Evolutionary conservation across 202 grass and related monocot genomes (phyloP), one percentile per base, ranked within the genome.

Genomic region (Panicum virgatum): DNA sequence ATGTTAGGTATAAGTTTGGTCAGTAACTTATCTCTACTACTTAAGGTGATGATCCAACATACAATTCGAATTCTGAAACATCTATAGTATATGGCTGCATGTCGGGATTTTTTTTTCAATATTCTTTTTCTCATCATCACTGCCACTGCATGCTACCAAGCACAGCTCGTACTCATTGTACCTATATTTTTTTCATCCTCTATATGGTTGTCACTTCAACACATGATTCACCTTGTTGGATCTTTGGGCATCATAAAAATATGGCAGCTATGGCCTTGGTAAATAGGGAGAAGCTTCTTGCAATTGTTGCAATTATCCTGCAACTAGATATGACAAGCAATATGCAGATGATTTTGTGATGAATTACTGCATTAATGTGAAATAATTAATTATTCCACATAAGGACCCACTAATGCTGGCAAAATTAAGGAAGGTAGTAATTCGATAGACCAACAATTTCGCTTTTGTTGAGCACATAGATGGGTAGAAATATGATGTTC

Each of bases 181-280:
- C n/a, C 43, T 69, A 16, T 69, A 9, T 74, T 30, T 51, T 61
- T 61, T 37, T 15, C 16, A 25, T 65, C 15, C 23, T 62, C 15
- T 76, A 62, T 76, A 52, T 46, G 53, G 48, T 46, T 53, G 51
- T 81, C n/a, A 78, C 14, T 64, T 27, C 54, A 38, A 12, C 50
- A 23, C 19, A 45, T 29, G 50, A 46, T 30, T 83, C 29, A 75
- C 5, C 34, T 52, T 43, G 30, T 2, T 75, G 65, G 25, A 39
- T 15, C 19, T 69, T 80, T 81, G 38, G 36, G 30, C 77, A 39
- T 59, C 18, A 40, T 42, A 53, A 53, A 56, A 43, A 39, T 75
- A 30, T 86, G 25, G 12, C 73, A 73, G 27, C 47, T 30, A 30
- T 30, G 30, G 30, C 30, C 30, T 30, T 30, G 30, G 30, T 30